Base-by-base conservation (phyloP, 768 basidiomycete genomes). In the Rhizopogon rudus region DNA sequence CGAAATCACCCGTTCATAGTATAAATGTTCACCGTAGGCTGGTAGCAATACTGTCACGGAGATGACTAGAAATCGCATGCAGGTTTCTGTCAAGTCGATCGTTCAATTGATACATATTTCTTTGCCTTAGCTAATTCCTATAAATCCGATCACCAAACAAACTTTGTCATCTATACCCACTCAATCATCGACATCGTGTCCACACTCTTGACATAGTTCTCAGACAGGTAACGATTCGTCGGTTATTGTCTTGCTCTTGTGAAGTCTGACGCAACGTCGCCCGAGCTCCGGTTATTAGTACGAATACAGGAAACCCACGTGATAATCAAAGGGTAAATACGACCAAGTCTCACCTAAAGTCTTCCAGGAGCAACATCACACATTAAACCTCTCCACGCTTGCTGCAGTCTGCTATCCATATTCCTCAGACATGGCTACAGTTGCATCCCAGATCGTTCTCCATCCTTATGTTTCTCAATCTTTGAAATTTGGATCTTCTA, bases 381-480 rank as follows among this genome's bases (percentile, higher is more conserved):
- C n/a, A 39, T 54, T 40, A 20, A 53, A 55, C 54, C 25, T 68
- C 44, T 48, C 55, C 37, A 17, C 25, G 66, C 14, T 64, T 51
- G 35, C 48, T 8, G 54, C 50, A 12, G 51, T 63, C 17, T 56
- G 40, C 35, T 44, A 39, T 54, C 29, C 37, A 9, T 51, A 50
- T 25, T 41, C 20, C 29, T 17, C 39, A 42, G 57, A 56, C 10
- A 69, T 72, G 69, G 60, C 69, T 6, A 58, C 58, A 75, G 66
- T 83, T 50, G 85, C 86, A 22, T 83, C 87, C 17, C 90, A 94
- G 64, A 66, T 96, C 59, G 78, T 98, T 55, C 81, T 98, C 44
- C 93, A 98, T 63, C 96, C 96, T 8, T 74, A 80, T 1, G 77
- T 92, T 33, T 87, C 88, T 37, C 83, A 88, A 58, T 72, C 81